Conservation (phyloP, 352 stramenopile genomes). For the Pythium coloratum region DNA sequence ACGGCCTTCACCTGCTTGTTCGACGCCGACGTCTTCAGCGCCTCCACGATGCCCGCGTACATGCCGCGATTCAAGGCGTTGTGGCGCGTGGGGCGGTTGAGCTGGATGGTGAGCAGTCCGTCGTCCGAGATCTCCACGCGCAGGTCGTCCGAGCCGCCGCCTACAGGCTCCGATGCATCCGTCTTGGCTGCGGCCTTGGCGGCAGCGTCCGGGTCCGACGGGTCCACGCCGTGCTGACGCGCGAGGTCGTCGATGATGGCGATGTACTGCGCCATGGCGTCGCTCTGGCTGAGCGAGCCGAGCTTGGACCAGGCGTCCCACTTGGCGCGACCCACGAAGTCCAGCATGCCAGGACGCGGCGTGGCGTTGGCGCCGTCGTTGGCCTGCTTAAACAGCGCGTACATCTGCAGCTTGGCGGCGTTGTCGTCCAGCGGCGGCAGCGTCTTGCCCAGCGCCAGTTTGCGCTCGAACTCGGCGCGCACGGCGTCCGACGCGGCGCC, state of each 20-base stretch:
- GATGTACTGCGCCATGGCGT: constrained; percentile 75
- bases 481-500: not conserved
- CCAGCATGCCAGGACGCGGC: constrained; percentile 69
- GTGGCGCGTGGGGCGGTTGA: constrained; percentile 81
- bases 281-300: constrained; percentile 61
- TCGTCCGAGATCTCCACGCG: constrained; percentile 51
- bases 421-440: constrained; percentile 75
- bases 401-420: constrained; percentile 77
- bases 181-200: constrained; percentile 13
- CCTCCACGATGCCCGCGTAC: constrained; percentile 76
- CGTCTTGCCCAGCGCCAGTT: constrained; percentile 66
- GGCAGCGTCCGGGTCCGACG: constrained; percentile 10
- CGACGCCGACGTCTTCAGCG: constrained; percentile 56
- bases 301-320: constrained; percentile 80
- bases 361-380: constrained; percentile 63
- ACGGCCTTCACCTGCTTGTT: constrained; percentile 81
- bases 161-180: constrained; percentile 6
- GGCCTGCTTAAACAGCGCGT: constrained; percentile 85
- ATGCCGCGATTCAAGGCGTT: constrained; percentile 88
- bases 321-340: constrained; percentile 84
- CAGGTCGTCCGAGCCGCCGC: constrained; percentile 44
- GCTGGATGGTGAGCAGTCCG: constrained; percentile 71
- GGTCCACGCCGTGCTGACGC: constrained; percentile 37
- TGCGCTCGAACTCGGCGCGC: constrained; percentile 51
- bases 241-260: constrained; percentile 72